Evolutionary conservation across 2,329 filamentous ascomycete genomes (phyloP), one percentile per base, ranked within the genome.

Genomic region (Phialophora tarda): DNA sequence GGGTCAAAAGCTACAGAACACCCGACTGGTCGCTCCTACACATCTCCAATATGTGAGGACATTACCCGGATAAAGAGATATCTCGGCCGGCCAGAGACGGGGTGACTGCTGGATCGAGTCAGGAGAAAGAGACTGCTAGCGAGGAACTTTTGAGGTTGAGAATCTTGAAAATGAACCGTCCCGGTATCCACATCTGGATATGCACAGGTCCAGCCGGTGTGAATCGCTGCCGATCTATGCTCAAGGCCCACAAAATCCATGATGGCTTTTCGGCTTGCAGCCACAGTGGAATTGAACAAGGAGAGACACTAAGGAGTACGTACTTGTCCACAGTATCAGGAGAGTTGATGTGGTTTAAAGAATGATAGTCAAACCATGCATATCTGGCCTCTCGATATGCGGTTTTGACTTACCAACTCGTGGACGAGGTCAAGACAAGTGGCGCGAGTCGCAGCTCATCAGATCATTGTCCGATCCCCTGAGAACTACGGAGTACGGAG

Each of bases 201-300:
- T 59, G 21, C 38, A 12, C 11, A 10, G 21, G 8, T 30, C 55
- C 63, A 59, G 59, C 60, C 41, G n/a, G 50, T 44, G 60, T 59
- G 59, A 62, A 68, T 65, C 55, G 60, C 63, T 63, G 63, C 56
- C 41, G 63, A 62, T 61, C 54, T 48, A 28, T 54, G 32, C 60
- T 21, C 53, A 59, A 24, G 23, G 24, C 14, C 24, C 48, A 51
- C 48, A 23, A 51, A 63, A 63, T 61, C 32, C 44, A 65, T 53
- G 26, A 26, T 48, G 56, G 30, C 58, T 58, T 58, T 60, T 21
- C 51, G 14, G 57, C 24, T 47, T 38, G 17, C 7, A 50, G 26
- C 57, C 57, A 50, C 41, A 34, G 48, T 44, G 63, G 58, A 56
- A 58, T 57, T n/a, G 30, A 57, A 28, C 57, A 57, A 57, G 51